These are phyloP conservation scores for Cryptococcus sp. DNA, from an alignment of 1,284 basidiomycete species.

Conservation along the genomic window DNA sequence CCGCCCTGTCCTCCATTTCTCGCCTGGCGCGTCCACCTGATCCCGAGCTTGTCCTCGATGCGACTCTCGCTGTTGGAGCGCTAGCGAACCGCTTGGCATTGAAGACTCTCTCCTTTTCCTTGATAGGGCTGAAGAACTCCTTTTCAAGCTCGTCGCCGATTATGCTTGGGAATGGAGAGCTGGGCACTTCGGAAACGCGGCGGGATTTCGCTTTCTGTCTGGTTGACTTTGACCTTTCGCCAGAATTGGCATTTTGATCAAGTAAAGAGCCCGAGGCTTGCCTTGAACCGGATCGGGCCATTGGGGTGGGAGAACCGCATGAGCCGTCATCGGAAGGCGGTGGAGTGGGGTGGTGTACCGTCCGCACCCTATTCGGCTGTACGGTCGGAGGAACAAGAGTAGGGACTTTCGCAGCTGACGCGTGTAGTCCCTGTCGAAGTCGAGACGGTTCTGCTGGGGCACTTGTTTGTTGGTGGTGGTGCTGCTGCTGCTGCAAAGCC, in stretches of 20 bases:
- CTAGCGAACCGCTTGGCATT: not conserved
- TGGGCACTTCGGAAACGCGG: constrained; percentile 44
- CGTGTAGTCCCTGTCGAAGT: constrained; percentile 44
- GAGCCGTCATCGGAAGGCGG: constrained; percentile 25
- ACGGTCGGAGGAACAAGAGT: constrained; percentile 32
- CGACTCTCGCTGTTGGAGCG: not conserved
- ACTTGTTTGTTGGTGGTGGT: constrained; percentile 5
- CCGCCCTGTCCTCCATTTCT: not conserved
- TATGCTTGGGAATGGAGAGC: constrained; percentile 74
- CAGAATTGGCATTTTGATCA: not conserved
- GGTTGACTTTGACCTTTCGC: constrained; percentile 4
- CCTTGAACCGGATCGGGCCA: constrained; percentile 14
- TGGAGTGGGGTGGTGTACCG: constrained; percentile 18
- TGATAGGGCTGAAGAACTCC: constrained; percentile 64
- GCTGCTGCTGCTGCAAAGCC: not conserved
- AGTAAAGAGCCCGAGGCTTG: not conserved
- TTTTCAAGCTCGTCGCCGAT: constrained; percentile 71
- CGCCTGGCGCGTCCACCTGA: constrained; percentile 13
- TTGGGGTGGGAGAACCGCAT: constrained; percentile 21
- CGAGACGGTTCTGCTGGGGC: constrained; percentile 29
- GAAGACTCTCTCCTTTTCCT: not conserved
- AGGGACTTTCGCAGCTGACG: constrained; percentile 26
- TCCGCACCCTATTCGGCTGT: constrained; percentile 7
- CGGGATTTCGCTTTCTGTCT: constrained; percentile 3
- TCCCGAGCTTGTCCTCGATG: constrained; percentile 5